Conservation (phyloP, 176 grass and related monocot genomes). For the Avena sativa region DNA sequence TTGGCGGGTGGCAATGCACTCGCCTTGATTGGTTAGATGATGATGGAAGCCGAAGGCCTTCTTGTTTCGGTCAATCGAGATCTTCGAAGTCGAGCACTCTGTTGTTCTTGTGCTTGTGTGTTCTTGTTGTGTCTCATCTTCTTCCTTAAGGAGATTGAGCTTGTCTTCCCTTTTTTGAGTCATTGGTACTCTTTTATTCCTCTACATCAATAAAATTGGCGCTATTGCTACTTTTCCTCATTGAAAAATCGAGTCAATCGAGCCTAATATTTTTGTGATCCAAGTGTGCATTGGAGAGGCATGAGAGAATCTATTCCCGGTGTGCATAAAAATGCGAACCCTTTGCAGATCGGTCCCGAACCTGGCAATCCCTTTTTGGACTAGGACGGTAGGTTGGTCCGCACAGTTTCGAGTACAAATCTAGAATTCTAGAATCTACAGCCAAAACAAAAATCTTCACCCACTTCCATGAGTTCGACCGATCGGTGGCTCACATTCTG, state of each 20-base stretch:
- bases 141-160: no score
- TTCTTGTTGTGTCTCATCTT: no score
- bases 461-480: not conserved
- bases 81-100: no score
- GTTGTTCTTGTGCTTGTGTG: no score
- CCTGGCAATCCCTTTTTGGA: not conserved
- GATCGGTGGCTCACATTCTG: not conserved
- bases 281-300: conserved; percentile 5
- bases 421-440: not conserved
- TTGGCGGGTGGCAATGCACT: no score
- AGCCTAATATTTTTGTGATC: conserved; percentile 30
- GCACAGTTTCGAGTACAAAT: not conserved
- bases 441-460: not conserved
- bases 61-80: no score
- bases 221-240: no score
- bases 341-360: not conserved
- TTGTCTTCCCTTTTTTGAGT: no score
- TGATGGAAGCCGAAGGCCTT: no score
- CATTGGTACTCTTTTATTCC: no score
- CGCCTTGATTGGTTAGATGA: no score
- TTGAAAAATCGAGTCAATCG: not conserved
- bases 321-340: conserved; percentile 43
- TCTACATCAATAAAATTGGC: no score
- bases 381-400: not conserved
- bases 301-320: not conserved